Conservation (phyloP, 352 stramenopile species). For the Phytopythium vexans region DNA sequence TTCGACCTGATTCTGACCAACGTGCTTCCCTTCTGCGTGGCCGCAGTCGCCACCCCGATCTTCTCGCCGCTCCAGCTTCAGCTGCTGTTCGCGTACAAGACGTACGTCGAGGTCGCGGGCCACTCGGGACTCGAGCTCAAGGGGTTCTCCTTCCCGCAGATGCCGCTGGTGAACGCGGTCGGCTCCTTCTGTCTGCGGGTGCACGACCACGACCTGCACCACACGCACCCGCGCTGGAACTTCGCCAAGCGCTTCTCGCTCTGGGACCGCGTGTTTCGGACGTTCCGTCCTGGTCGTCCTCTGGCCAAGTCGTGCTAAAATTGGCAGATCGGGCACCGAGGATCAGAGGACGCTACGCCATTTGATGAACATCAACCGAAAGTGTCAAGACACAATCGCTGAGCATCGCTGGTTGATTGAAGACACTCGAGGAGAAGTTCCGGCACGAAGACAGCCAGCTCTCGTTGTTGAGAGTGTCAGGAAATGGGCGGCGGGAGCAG, state of each 20-base stretch:
- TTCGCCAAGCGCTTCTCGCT: conserved; percentile 87
- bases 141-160: conserved; percentile 83
- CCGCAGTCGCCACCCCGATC: conserved; percentile 33
- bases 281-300: conserved; percentile 44
- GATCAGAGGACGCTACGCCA: too few species aligned
- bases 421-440: too few species aligned
- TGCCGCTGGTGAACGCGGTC: conserved; percentile 56
- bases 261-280: conserved; percentile 85
- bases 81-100: conserved; percentile 86
- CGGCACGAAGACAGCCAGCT: too few species aligned
- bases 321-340: too few species aligned
- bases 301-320: not conserved
- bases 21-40: conserved; percentile 60
- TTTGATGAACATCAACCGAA: too few species aligned
- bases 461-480: not conserved
- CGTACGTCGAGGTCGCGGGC: conserved; percentile 86
- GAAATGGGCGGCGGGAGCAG: conserved; percentile 11
- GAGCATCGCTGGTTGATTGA: too few species aligned
- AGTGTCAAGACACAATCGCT: too few species aligned
- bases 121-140: conserved; percentile 82
- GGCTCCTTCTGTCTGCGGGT: conserved; percentile 60
- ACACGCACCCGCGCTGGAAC: conserved; percentile 80
- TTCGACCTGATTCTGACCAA: conserved; percentile 79
- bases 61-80: conserved; percentile 65
- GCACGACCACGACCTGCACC: conserved; percentile 84